Evolutionary conservation across 164 flowering plant genomes (phyloP), one percentile per base, ranked within the genome.

Genomic region (Piper betle): DNA sequence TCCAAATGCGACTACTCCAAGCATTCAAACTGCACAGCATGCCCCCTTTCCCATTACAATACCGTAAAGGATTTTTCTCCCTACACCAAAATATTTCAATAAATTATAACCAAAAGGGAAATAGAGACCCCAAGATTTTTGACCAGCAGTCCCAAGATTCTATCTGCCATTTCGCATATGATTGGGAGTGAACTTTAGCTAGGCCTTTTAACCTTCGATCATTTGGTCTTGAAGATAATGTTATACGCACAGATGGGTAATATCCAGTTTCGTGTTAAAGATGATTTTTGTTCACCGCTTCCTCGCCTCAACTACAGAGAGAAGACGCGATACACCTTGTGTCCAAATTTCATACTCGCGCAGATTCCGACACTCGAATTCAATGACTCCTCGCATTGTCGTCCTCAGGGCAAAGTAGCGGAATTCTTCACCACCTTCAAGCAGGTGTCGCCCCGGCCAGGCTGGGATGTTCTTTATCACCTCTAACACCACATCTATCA

Each of bases 381-480:
- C 98, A 0, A 92, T 84, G 3, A 89, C 72, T 4, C 98, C 96
- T 0, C 97, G 86, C 52, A 58, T 25, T 9, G 71, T 66, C 0
- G 98, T 89, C 70, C 80, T 89, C 72, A 92, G 58, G 7, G 83
- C 98, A 42, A 92, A 92, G 65, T 92, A 92, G 2, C 90, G 72
- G 11, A 91, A 72, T 50, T 83, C 39, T 61, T 85, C 95, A 0
- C 89, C 87, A 3, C 90, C 96, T 52, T 87, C 93, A 0, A 92
- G 84, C 76, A 89, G 66, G 75, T 89, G 96, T 53, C 98, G 84
- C 18, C 98, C 98, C 0, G 98, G 88, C 97, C 97, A 92, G 0
- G 98, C 83, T 12, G 88, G 90, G 75, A 89, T 73, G 64, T 92
- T 81, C 66, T 82, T 86, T 60, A 79, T 65, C 37, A 92, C 93